Evolutionary conservation across 1,284 basidiomycete species (phyloP), one percentile per base, ranked within the genome.

Genomic region (Rhodotorula sp.): DNA sequence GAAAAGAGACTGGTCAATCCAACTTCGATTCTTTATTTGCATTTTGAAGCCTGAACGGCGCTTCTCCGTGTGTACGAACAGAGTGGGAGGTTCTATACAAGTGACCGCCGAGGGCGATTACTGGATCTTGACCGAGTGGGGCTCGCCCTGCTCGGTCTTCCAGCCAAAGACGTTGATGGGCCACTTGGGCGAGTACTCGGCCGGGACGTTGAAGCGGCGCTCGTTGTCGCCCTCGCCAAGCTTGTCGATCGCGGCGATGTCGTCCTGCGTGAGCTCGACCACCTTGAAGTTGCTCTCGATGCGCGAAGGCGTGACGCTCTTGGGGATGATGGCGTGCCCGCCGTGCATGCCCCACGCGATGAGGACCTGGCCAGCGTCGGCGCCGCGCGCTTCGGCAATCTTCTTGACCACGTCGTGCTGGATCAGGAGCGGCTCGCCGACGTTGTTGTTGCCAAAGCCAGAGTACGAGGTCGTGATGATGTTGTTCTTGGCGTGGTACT

Each of bases 151-250:
- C 84, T 92, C 91, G 52, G 80, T 81, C n/a, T 82, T 81, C 80
- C 89, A 88, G 66, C 83, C 83, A 79, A 91, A 91, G 65, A 90
- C 81, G 80, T 88, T 85, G 81, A 91, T 86, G 74, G 87, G 85
- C 90, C 90, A 91, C 71, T 82, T 82, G 17, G 86, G 85, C 4
- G 78, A 78, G 82, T 87, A 91, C 65, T 25, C 19, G 2, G 44
- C 23, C 25, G 71, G 80, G 8, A 78, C 61, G 70, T 81, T 82
- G 76, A 79, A 81, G 9, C 81, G 73, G 21, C 25, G 14, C 21
- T 34, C 14, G 44, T 49, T 23, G 27, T 55, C 61, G 34, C 60
- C 65, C 27, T 74, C 71, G 45, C 80, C 81, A 23, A 79, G 70
- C 64, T 75, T 67, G 53, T 78, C 76, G 50, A 83, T 75, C 68